Evolutionary conservation across 192 early-diverging fungal species (phyloP), one percentile per base, ranked within the genome.

Genomic region (Chytriomyces confervae): DNA sequence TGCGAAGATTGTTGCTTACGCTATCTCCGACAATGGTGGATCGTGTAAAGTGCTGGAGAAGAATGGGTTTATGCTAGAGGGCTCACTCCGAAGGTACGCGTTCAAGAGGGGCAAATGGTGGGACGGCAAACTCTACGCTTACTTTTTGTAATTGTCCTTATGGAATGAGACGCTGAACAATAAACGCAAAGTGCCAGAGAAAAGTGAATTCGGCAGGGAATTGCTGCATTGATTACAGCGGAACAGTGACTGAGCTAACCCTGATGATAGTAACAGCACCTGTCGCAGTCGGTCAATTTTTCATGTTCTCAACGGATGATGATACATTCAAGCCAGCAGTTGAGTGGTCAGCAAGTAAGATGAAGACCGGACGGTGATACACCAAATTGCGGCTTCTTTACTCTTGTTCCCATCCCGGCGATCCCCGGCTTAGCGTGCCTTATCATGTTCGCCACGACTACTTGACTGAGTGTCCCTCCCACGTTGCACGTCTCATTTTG

Each of bases 1-100:
- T 9, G 27, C 24, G 27, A 72, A 72, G 27, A 43, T 72, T 13
- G 5, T 5, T 57, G 69, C 69, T 8, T 2, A 18, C 23, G 69
- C 53, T 20, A 18, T 13, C 57, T 9, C 44, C 8, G 69, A 72
- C 50, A 72, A 72, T 23, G 18, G 2, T 29, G 69, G 50, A 20
- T 57, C 49, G 18, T 50, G 50, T 16, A n/a, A 23, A 43, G 69
- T 72, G 8, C 23, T 72, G 23, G 53, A 50, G 48, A 43, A 16
- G 50, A 72, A 72, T 60, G 69, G 69, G 5, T 72, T 72, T 72
- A 51, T 29, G 50, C 18, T 8, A 1, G 69, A 72, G 44, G 48
- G 69, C 20, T 16, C 57, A 49, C 50, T 72, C 18, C 18, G 27
- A 29, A 43, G 27, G 48, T 60, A 72, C 57, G 48, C 11, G 16